Evolutionary conservation across 2,329 filamentous ascomycete species (phyloP), one percentile per base, ranked within the genome.

Genomic region (Pochonia chlamydosporia): DNA sequence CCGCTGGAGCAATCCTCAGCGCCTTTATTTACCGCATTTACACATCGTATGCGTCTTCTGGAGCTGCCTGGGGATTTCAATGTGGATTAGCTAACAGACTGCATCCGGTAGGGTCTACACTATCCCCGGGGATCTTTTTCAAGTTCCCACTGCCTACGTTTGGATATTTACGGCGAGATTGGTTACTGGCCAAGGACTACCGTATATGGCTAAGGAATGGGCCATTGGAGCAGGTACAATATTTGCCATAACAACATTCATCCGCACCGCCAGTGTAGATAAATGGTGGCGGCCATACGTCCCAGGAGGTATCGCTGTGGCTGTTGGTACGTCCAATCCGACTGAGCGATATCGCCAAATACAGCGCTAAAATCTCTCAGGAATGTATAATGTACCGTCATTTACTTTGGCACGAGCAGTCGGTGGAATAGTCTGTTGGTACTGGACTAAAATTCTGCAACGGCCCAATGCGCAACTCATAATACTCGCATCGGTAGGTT

Each of bases 381-480:
- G 93, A 42, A 99, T 99, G 82, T 99, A 97, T 69, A 99, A 97
- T 59, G 89, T 92, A 1, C 93, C 93, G 0, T 95, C 89, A 0
- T 99, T 99, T 62, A 99, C 93, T 0, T 72, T 99, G 31, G 91
- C 93, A 1, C 75, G 93, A 52, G 87, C 89, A 0, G 81, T 89
- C 9, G 93, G 93, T 3, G 93, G 93, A 0, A 41, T 81, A 7
- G 56, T 78, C 24, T 84, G 81, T 53, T 90, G 87, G 76, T 93
- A 87, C 68, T 96, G 90, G 90, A 74, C 70, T 70, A 63, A 60
- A 68, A 64, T 61, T 67, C 62, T 63, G 71, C 58, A 67, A 68
- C 59, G 69, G 73, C 58, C 69, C 8, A 86, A 84, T 58, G 91
- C 91, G 4, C 85, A 84, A 0, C 78, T 97, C 45, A 90, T 97